These are phyloP conservation scores for Akanthomyces muscarius DNA, from an alignment of 2,329 filamentous ascomycete genomes.

Conservation along the genomic window DNA sequence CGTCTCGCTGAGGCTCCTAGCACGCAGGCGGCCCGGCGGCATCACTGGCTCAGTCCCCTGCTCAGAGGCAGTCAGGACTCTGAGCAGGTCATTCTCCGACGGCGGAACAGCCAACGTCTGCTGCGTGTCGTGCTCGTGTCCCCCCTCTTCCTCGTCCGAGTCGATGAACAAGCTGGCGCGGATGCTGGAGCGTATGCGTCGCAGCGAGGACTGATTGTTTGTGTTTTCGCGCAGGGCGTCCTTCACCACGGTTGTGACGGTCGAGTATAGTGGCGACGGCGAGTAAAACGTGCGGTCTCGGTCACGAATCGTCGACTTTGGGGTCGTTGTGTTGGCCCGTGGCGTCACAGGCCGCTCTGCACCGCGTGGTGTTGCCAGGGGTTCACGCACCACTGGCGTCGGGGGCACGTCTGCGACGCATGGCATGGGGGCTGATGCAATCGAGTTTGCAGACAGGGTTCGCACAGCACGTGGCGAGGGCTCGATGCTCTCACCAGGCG, in stretches of 20 bases:
- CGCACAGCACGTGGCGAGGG: slow-evolving; percentile 34
- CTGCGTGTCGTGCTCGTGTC: slow-evolving; percentile 22
- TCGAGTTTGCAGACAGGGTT: slow-evolving; percentile 34
- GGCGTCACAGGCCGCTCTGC: slow-evolving; percentile 28
- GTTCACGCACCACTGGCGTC: slow-evolving; percentile 13
- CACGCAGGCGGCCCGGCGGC: slow-evolving; percentile 27
- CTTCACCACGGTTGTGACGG: slow-evolving; percentile 54
- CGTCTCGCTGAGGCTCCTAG: slow-evolving; percentile 40
- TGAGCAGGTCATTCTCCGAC: slow-evolving; percentile 27
- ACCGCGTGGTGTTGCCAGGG: slow-evolving; percentile 2
- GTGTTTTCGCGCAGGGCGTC: slow-evolving; percentile 49
- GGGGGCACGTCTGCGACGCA: slow-evolving; percentile 22
- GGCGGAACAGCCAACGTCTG: slow-evolving; percentile 21
- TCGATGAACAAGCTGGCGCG: slow-evolving; percentile 53
- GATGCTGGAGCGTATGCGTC: slow-evolving; percentile 47
- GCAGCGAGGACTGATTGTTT: slow-evolving; percentile 40
- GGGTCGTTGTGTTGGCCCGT: slow-evolving; percentile 26
- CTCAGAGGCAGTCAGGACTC: slow-evolving; percentile 21
- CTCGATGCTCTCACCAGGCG: slow-evolving; percentile 26
- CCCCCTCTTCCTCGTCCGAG: slow-evolving; percentile 35
- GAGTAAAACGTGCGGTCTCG: slow-evolving; percentile 50
- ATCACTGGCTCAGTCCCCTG: slow-evolving; percentile 18
- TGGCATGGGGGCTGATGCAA: neutral
- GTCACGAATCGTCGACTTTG: slow-evolving; percentile 30
- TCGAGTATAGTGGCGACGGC: slow-evolving; percentile 56